Percentiles rank a stretch among this genome's conserved stretches.
These are phyloP conservation scores for Fusarium mundagurra DNA, from an alignment of 2,329 filamentous ascomycete genomes.

Conservation along the genomic window DNA sequence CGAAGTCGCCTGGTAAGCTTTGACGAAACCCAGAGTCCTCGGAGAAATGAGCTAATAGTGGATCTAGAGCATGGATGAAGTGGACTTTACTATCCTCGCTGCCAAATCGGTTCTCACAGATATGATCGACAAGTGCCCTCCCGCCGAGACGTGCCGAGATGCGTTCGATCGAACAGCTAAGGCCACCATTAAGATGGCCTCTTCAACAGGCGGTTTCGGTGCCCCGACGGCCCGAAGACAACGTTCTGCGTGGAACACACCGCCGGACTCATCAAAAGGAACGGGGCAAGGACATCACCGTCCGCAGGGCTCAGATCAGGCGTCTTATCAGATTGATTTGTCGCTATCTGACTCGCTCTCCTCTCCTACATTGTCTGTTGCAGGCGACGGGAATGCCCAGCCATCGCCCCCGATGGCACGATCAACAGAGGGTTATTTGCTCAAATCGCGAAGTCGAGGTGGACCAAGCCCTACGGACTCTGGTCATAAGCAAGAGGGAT, in stretches of 20 bases:
- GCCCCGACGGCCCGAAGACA: constrained; percentile 41
- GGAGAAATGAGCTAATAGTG: constrained; percentile 11
- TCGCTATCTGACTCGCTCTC: constrained; percentile 53
- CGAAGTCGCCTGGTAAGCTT: constrained; percentile 82
- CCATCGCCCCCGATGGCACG: constrained; percentile 53
- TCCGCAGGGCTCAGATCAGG: constrained; percentile 45
- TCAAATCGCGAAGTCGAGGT: constrained; percentile 43
- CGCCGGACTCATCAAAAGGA: constrained; percentile 40
- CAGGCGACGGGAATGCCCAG: constrained; percentile 49
- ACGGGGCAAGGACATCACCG: constrained; percentile 40
- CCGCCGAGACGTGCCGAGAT: constrained; percentile 92
- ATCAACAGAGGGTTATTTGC: constrained; percentile 46
- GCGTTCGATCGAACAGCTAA: constrained; percentile 96
- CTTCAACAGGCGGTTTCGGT: constrained; percentile 85
- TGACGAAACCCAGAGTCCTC: background rate
- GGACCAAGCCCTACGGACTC: constrained; percentile 46
- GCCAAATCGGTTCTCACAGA: constrained; percentile 93
- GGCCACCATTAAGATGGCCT: constrained; percentile 94
- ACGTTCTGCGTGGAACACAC: constrained; percentile 45
- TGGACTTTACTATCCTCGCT: constrained; percentile 95
- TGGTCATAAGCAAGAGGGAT: constrained; percentile 44
- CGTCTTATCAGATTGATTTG: constrained; percentile 50
- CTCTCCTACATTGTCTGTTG: constrained; percentile 52
- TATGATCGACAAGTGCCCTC: constrained; percentile 92
- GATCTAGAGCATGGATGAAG: constrained; percentile 82